Evolutionary conservation across 768 basidiomycete species (phyloP).

Genomic region (Lactifluus rugatus): DNA sequence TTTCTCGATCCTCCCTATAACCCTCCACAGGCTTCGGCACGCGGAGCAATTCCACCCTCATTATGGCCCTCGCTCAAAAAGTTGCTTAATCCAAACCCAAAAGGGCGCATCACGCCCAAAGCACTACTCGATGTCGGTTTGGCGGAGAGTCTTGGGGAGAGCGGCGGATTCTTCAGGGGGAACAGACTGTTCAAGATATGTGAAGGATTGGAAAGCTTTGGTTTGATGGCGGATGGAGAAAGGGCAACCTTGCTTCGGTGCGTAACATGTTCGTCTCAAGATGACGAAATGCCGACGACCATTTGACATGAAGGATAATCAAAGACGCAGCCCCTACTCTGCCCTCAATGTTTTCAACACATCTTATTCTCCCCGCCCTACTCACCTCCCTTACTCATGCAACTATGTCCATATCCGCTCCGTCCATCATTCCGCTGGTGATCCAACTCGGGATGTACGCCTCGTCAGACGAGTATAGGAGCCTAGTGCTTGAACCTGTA

Average conservation of each 20-base stretch:
- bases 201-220: slow-evolving; percentile 76
- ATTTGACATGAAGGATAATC: slow-evolving; percentile 43
- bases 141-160: slow-evolving; percentile 46
- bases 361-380: slow-evolving; percentile 83
- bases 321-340: slow-evolving; percentile 74
- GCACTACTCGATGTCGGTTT: slow-evolving; percentile 75
- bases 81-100: slow-evolving; percentile 83
- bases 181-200: slow-evolving; percentile 85
- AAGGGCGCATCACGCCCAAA: slow-evolving; percentile 65
- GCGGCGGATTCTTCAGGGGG: slow-evolving; percentile 66
- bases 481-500: slow-evolving; percentile 63
- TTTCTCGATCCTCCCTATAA: slow-evolving; percentile 66
- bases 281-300: not conserved
- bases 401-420: slow-evolving; percentile 61
- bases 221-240: slow-evolving; percentile 70
- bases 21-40: slow-evolving; percentile 65
- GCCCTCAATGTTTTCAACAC: slow-evolving; percentile 75
- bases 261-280: slow-evolving; percentile 12
- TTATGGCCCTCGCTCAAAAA: slow-evolving; percentile 79
- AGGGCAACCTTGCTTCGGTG: slow-evolving; percentile 65
- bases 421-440: slow-evolving; percentile 73
- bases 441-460: slow-evolving; percentile 69
- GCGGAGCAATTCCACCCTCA: slow-evolving; percentile 63
- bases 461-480: slow-evolving; percentile 58
- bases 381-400: slow-evolving; percentile 60